Evolutionary conservation across 2,329 filamentous ascomycete species (phyloP), one percentile per base, ranked within the genome.

Genomic region (Arthrobotrys megalospora): DNA sequence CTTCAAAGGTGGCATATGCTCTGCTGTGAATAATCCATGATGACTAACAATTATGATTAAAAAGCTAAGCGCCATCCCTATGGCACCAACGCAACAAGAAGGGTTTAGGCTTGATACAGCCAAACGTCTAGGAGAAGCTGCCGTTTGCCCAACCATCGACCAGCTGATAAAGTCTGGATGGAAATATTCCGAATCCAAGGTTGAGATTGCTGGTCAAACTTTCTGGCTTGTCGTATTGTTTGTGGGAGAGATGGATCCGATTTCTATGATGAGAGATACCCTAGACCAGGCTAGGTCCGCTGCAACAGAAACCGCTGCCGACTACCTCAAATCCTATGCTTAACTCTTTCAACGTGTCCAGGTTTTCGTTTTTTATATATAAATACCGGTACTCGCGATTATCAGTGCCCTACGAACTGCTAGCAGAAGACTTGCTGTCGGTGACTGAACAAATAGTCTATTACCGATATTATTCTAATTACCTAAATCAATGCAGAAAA

Each of bases 191-290:
- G 34, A 55, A 16, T 41, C 36, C 0, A 36, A 24, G 48, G 10
- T 55, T 6, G 21, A 67, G 0, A 45, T 67, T 12, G 36, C 36
- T 4, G 36, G 48, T 28, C 21, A 32, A 12, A 16, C 6, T 1
- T 47, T 53, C n/a, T 55, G 47, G 45, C 47, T 41, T 21, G 34
- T 55, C 19, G 34, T 67, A 43, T 53, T 67, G 34, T 55, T 67
- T 19, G 36, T 28, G 8, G 48, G 34, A 6, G n/a, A 16, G 1
- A 55, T 67, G 34, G 21, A 67, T 7, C 64, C 64, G 2, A 28
- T 55, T 12, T 55, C 64, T 5, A 21, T 67, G n/a, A 19, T 55
- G 1, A n/a, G 64, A 7, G 34, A 16, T 5, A 28, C 6, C 19
- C 64, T 50, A 14, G 34, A 55, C 16, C 12, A 28, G 6, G 64